A percentile compares a stretch with the other conserved stretches of the same genome.
Evolutionary conservation across 2,329 filamentous ascomycete genomes (phyloP).

Genomic region (Bipolaris zeicola): DNA sequence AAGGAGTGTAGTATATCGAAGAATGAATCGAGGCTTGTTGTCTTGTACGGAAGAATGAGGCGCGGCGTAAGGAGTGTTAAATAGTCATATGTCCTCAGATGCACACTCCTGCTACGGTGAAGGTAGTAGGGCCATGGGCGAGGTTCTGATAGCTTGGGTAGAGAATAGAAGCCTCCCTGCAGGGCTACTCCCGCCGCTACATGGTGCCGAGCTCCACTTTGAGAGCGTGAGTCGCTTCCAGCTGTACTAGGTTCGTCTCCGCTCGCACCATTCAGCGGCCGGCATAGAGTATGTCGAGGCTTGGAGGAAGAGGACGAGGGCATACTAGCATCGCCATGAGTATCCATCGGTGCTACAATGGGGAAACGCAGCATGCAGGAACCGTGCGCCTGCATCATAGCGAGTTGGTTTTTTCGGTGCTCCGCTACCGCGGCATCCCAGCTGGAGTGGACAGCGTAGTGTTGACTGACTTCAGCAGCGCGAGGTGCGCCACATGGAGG

Average conservation of each 20-base stretch:
- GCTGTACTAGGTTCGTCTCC: slow-evolving; percentile 37
- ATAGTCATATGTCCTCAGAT: slow-evolving; percentile 37
- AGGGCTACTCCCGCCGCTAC: slow-evolving; percentile 47
- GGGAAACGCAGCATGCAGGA: slow-evolving; percentile 26
- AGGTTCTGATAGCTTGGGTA: slow-evolving; percentile 32
- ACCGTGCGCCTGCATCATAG: slow-evolving; percentile 29
- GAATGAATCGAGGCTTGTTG: slow-evolving; percentile 26
- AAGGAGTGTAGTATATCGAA: slow-evolving; percentile 8
- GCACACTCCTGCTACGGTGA: slow-evolving; percentile 31
- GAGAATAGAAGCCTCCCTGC: slow-evolving; percentile 23
- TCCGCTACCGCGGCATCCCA: slow-evolving; percentile 33
- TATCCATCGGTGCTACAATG: slow-evolving; percentile 21
- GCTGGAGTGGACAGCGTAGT: slow-evolving; percentile 39
- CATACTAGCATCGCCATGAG: slow-evolving; percentile 34
- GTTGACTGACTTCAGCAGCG: slow-evolving; percentile 40
- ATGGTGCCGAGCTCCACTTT: slow-evolving; percentile 46
- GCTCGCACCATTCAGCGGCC: slow-evolving; percentile 43
- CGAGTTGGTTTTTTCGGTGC: slow-evolving; percentile 30
- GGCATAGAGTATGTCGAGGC: slow-evolving; percentile 31
- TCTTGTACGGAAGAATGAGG: slow-evolving; percentile 24
- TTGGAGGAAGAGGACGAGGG: slow-evolving; percentile 35
- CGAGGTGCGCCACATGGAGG: slow-evolving; percentile 33
- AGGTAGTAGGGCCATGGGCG: slow-evolving; percentile 26
- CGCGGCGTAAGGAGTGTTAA: slow-evolving; percentile 45
- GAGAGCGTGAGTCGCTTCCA: slow-evolving; percentile 44